phyloP scores from a whole-genome alignment of 2,329 filamentous ascomycete genomes.

The Triangularia setosa region DNA sequence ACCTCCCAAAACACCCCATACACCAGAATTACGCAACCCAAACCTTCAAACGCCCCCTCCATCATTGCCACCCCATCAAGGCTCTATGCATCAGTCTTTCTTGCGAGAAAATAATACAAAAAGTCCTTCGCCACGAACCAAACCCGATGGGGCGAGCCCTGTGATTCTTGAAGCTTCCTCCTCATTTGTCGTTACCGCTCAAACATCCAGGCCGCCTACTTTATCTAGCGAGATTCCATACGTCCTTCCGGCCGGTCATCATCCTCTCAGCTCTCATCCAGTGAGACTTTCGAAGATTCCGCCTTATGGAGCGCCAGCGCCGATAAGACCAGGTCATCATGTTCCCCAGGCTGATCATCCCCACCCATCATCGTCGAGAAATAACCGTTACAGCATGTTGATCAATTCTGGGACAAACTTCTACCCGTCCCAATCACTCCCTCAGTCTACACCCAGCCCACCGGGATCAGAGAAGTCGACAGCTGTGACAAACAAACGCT shows the following conservation, averaged over 20 bases:
- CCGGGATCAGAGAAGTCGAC: not conserved
- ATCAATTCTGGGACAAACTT: not conserved
- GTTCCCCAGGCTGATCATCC: not conserved
- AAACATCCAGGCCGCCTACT: not conserved
- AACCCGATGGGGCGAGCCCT: too few relatives aligned
- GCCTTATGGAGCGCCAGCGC: not conserved
- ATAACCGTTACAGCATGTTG: not conserved
- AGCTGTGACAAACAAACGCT: not conserved
- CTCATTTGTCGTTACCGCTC: not conserved
- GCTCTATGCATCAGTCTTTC: too few relatives aligned
- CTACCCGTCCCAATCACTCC: not conserved
- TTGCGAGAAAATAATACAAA: too few relatives aligned
- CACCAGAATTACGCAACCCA: not conserved
- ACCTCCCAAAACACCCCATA: not conserved
- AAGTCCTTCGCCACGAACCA: too few relatives aligned
- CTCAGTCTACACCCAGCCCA: not conserved
- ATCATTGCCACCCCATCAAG: not conserved
- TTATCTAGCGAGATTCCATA: not conserved
- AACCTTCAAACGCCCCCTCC: not conserved
- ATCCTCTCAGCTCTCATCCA: constrained; percentile 13
- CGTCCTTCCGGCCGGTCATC: constrained; percentile 2
- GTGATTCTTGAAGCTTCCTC: too few relatives aligned
- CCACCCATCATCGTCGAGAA: not conserved
- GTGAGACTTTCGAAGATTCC: not conserved
- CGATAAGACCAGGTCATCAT: not conserved